Evolutionary conservation across 169 alveolate species (phyloP), one percentile per base, ranked within the genome.

Genomic region (Eimeria maxima): DNA sequence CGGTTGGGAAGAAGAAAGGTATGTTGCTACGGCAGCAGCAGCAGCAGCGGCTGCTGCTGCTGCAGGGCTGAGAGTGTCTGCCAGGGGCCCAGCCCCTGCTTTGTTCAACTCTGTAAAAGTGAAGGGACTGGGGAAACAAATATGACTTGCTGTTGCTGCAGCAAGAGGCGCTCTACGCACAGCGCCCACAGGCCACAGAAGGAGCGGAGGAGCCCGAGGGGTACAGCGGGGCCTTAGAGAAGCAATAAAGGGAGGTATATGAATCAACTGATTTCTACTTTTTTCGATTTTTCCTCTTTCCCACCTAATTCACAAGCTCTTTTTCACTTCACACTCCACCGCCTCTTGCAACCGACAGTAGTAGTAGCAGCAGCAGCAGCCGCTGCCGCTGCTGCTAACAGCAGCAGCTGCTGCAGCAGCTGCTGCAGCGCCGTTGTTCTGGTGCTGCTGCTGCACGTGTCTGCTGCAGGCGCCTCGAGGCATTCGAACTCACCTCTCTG

Each of bases 351-450:
- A 53, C 71, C 65, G 90, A 81, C 90, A 76, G 47, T 50, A 24
- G 89, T 29, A 81, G 90, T 57, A 81, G 71, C 73, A 45, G 90
- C 90, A 81, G 90, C 90, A 47, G 90, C 90, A 8, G 90, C 90
- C 10, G 90, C 90, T 18, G 86, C 86, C 44, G 86, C 86, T 74
- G 86, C 86, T 74, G 18, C 18, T 38, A 74, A 60, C 86, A 11
- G 86, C 86, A 20, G 86, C 86, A 42, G 86, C 86, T 74, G 86
- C 86, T 74, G 86, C 57, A 42, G 53, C 86, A 24, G 86, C 38
- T 10, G 53, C 86, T 5, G 53, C 84, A 16, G 53, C 81, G 47
- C 47, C 53, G n/a, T 65, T 24, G 42, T 69, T 69, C 44, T n/a
- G 47, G 47, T 29, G 78, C 78, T 29, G 47, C 78, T 29, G 78